phyloP scores from a whole-genome alignment of 805 yeast genomes.

The Phaffomyces opuntiae region DNA sequence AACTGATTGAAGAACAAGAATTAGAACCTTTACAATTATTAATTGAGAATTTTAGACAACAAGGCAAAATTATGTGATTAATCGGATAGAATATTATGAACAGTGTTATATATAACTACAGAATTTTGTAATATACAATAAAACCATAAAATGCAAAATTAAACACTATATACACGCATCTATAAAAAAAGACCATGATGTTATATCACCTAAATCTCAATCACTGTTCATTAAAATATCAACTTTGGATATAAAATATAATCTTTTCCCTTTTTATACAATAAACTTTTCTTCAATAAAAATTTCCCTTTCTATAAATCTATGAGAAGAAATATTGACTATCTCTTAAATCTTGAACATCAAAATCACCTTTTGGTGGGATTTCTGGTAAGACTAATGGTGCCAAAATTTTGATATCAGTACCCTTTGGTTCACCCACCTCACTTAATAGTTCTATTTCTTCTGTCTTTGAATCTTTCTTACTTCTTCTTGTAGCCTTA shows the following conservation, averaged over 20 bases:
- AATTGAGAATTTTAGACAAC: constrained; percentile 73
- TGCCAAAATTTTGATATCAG: constrained; percentile 36
- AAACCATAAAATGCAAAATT: too few relatives aligned
- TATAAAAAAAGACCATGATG: too few relatives aligned
- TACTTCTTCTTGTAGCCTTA: constrained; percentile 6
- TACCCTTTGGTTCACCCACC: constrained; percentile 8
- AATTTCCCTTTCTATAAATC: not conserved
- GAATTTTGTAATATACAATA: too few relatives aligned
- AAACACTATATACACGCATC: too few relatives aligned
- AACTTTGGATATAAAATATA: too few relatives aligned
- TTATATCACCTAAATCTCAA: too few relatives aligned
- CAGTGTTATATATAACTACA: too few relatives aligned
- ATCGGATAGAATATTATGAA: too few relatives aligned
- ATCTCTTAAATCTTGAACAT: constrained; percentile 61
- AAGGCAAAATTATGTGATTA: constrained; percentile 58
- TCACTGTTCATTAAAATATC: too few relatives aligned
- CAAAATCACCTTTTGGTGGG: constrained; percentile 79
- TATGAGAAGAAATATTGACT: constrained; percentile 73
- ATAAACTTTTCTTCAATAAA: too few relatives aligned
- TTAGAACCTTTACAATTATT: constrained; percentile 70
- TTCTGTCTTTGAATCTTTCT: constrained; percentile 9
- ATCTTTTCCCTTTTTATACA: too few relatives aligned
- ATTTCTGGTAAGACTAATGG: constrained; percentile 68
- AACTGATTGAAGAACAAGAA: constrained; percentile 71
- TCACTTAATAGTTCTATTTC: not conserved